Evolutionary conservation across 768 basidiomycete genomes (phyloP), one percentile per base, ranked within the genome.

Genomic region (Sporobolomyces pararoseus): DNA sequence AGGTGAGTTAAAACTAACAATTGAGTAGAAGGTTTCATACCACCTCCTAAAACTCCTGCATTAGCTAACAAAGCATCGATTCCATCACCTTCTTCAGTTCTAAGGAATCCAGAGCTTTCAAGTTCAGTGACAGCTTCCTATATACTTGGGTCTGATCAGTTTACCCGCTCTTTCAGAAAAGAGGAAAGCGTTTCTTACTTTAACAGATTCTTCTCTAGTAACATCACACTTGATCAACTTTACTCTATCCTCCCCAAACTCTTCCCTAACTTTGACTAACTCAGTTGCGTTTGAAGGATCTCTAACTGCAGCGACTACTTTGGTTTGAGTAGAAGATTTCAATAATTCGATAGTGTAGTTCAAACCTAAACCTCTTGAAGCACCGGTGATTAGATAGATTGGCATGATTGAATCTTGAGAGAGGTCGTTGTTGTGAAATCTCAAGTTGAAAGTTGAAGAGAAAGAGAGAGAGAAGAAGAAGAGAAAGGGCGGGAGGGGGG

Each of bases 211-310:
- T 35, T 37, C 59, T 62, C 81, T 74, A 17, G 76, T 79, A 58
- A 83, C 77, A 66, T 84, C 82, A 7, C 79, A 79, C 63, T 81
- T 67, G 39, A 83, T 14, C 19, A 82, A 57, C 49, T 79, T 77
- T 13, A 84, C 46, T 61, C 82, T 81, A 4, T 61, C 62, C 21
- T 47, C 23, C 50, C 63, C 34, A 31, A 64, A 66, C 21, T 59
- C 66, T 16, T 49, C 3, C 58, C 60, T 37, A 16, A 61, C 60
- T 21, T 76, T 53, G 4, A 37, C 19, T 14, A 79, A 69, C 44
- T 66, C 73, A 1, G 42, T 37, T 4, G 79, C 73, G 14, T 62
- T 64, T 1, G 60, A 50, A 9, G 73, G 70, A 51, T 70, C 79
- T 55, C 80, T 78, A 12, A 76, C 80, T 21, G 78, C 63, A 9